Evolutionary conservation across 345 rosid genomes (phyloP).

Genomic region (Gossypium mustelinum): DNA sequence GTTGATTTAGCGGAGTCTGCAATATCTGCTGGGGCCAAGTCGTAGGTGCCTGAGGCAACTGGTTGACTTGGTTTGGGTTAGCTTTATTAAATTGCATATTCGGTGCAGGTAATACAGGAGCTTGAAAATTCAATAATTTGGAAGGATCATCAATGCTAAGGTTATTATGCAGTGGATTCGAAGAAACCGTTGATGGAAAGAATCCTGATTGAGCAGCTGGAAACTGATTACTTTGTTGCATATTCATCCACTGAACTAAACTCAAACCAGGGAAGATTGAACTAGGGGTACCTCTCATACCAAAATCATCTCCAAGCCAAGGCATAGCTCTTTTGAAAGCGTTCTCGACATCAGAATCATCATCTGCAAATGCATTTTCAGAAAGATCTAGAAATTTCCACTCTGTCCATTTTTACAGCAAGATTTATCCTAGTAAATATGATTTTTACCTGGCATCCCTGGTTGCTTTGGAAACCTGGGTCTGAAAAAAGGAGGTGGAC

Average conservation of each 20-base stretch:
- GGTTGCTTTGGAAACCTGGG: slow-evolving; percentile 84
- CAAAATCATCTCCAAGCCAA: slow-evolving; percentile 94
- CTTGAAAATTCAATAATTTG: slow-evolving; percentile 75
- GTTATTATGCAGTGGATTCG: slow-evolving; percentile 52
- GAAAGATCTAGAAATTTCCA: background rate
- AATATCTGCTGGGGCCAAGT: slow-evolving; percentile 56
- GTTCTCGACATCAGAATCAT: slow-evolving; percentile 75
- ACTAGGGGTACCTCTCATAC: slow-evolving; percentile 73
- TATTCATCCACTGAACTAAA: slow-evolving; percentile 97
- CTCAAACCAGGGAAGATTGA: slow-evolving; percentile 86
- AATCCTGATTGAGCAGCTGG: slow-evolving; percentile 57
- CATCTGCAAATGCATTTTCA: slow-evolving; percentile 50
- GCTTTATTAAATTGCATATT: slow-evolving; percentile 63
- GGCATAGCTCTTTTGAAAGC: slow-evolving; percentile 92
- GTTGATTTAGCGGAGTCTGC: slow-evolving; percentile 36
- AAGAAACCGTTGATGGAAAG: slow-evolving; percentile 52
- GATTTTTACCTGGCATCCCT: slow-evolving; percentile 72
- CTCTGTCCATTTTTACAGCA: background rate
- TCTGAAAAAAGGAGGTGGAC: slow-evolving; percentile 96
- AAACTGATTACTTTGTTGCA: slow-evolving; percentile 87
- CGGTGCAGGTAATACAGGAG: slow-evolving; percentile 47
- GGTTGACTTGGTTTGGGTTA: slow-evolving; percentile 50
- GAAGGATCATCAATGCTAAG: slow-evolving; percentile 69
- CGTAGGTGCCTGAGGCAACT: slow-evolving; percentile 50
- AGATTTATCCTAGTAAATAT: background rate